Percentiles rank a stretch among this genome's conserved stretches.
phyloP scores from a whole-genome alignment of 1,284 basidiomycete species.

The Leccinum angustisporum region DNA sequence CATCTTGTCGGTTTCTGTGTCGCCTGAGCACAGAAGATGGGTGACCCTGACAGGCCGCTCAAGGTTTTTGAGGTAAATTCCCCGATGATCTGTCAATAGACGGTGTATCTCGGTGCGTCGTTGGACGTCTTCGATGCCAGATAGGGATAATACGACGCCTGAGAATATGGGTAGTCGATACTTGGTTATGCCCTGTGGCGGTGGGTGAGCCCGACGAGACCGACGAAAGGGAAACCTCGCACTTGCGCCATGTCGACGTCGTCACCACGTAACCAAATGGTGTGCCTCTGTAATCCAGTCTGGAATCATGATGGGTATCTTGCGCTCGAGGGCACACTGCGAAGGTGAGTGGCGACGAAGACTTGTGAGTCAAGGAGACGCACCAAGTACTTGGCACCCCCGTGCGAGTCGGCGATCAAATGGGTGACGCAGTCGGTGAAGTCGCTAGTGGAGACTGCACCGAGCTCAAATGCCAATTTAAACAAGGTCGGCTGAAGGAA shows the following conservation, averaged over 20 bases:
- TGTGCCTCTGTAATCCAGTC: constrained; percentile 68
- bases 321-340: constrained; percentile 72
- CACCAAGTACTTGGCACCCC: constrained; percentile 76
- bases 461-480: constrained; percentile 73
- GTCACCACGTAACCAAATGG: constrained; percentile 75
- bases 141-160: constrained; percentile 60
- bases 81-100: constrained; percentile 52
- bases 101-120: constrained; percentile 58
- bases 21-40: constrained; percentile 58
- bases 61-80: constrained; percentile 58
- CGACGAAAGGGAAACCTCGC: constrained; percentile 4
- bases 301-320: constrained; percentile 70
- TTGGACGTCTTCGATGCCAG: constrained; percentile 60
- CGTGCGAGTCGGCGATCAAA: constrained; percentile 66
- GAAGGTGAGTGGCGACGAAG: constrained; percentile 7
- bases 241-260: constrained; percentile 62
- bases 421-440: constrained; percentile 83
- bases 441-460: constrained; percentile 61
- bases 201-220: constrained; percentile 26
- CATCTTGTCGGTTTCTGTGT: constrained; percentile 62
- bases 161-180: constrained; percentile 69
- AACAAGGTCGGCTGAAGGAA: constrained; percentile 59
- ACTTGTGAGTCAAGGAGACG: constrained; percentile 18
- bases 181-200: constrained; percentile 46
- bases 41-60: constrained; percentile 72